A percentile compares a stretch with the other conserved stretches of the same genome.
These are phyloP conservation scores for Diaporthe sp. DNA, from an alignment of 2,329 filamentous ascomycete species.

Conservation along the genomic window DNA sequence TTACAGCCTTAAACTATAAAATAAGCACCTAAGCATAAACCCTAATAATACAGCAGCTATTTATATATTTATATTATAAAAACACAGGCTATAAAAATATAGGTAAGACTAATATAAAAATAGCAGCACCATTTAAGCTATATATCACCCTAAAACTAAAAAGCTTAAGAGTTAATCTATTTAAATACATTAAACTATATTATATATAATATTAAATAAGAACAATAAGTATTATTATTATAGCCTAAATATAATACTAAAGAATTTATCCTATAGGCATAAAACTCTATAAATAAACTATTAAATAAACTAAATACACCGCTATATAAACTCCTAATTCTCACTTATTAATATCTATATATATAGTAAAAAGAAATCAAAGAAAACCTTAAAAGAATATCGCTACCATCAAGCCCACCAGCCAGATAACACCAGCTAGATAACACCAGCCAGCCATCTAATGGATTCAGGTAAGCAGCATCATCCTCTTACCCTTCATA, in stretches of 20 bases:
- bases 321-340: background rate
- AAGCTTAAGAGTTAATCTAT: background rate
- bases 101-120: rapidly evolving
- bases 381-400: background rate
- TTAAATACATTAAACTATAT: background rate
- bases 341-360: background rate
- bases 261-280: background rate
- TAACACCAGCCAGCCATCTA: no score
- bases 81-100: background rate
- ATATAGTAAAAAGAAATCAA: background rate
- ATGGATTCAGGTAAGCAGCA: background rate
- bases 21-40: no score
- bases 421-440: no score
- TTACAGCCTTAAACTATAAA: background rate
- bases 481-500: background rate
- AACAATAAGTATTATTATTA: background rate
- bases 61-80: background rate
- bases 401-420: background rate
- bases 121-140: background rate
- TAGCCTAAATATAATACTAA: background rate
- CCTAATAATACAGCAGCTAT: no score
- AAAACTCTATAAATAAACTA: background rate
- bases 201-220: background rate
- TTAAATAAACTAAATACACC: background rate
- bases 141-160: background rate